Conservation (phyloP, 2,329 filamentous ascomycete species). For the Cytospora chrysosperma region DNA sequence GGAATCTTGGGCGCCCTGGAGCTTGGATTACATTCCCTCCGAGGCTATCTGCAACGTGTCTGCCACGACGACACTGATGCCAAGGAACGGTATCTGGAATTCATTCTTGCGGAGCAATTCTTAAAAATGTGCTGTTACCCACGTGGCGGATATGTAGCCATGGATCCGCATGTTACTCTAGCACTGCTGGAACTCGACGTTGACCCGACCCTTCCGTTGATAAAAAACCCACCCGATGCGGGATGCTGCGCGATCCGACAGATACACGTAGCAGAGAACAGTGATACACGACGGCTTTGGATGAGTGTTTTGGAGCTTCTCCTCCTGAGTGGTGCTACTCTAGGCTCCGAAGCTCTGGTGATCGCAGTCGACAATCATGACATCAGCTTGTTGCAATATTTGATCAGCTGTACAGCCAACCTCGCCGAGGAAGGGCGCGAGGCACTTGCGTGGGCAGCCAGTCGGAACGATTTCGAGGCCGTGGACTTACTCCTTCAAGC, state of each 20-base stretch:
- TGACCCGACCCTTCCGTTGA: not conserved
- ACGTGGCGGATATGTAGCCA: not conserved
- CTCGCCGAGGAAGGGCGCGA: not conserved
- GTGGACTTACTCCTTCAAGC: not conserved
- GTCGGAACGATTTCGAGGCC: not conserved
- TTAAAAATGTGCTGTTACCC: not conserved
- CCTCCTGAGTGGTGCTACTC: not conserved
- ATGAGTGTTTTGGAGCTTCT: not conserved
- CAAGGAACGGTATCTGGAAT: not conserved
- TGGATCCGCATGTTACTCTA: not conserved
- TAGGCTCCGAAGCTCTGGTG: not conserved
- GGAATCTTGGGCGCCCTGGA: not conserved
- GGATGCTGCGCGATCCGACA: not conserved
- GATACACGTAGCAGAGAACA: not conserved
- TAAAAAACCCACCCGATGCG: not conserved
- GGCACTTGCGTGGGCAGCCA: not conserved
- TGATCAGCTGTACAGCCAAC: not conserved
- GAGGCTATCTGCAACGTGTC: not conserved
- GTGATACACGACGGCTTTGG: not conserved
- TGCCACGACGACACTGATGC: not conserved
- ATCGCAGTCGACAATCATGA: not conserved
- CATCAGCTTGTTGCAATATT: not conserved
- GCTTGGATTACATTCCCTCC: not conserved
- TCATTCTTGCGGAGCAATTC: not conserved
- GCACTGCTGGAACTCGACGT: not conserved